A percentile compares a stretch with the other conserved stretches of the same genome.
These are phyloP conservation scores for Silene noctiflora DNA, from an alignment of 179 eudicot species.

Conservation along the genomic window DNA sequence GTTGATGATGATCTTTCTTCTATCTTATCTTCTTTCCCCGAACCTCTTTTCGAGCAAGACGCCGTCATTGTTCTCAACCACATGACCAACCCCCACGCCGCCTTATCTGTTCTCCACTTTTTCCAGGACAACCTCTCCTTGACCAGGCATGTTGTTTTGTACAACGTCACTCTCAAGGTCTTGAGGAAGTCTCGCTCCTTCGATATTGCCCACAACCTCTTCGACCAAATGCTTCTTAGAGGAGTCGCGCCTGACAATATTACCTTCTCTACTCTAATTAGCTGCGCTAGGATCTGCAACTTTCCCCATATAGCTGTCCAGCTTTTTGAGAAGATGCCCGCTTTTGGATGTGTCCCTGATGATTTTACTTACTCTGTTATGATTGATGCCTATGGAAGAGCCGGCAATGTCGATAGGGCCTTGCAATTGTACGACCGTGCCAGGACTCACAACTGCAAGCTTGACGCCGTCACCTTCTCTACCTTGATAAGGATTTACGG, in stretches of 20 bases:
- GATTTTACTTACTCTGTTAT: slow-evolving; percentile 70
- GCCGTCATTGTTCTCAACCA: slow-evolving; percentile 64
- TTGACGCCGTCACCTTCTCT: slow-evolving; percentile 67
- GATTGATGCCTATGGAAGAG: slow-evolving; percentile 82
- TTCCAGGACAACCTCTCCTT: slow-evolving; percentile 39
- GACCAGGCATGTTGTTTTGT: slow-evolving; percentile 49
- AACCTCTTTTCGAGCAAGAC: slow-evolving; percentile 54
- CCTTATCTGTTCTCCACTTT: slow-evolving; percentile 36
- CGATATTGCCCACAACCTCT: slow-evolving; percentile 56
- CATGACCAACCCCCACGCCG: slow-evolving; percentile 53
- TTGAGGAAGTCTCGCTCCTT: slow-evolving; percentile 62
- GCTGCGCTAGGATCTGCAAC: slow-evolving; percentile 65
- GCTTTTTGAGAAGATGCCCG: slow-evolving; percentile 81
- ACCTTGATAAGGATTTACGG: slow-evolving; percentile 73
- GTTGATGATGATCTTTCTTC: slow-evolving; percentile 44
- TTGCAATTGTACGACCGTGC: slow-evolving; percentile 77
- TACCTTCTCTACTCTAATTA: slow-evolving; percentile 80
- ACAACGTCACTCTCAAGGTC: slow-evolving; percentile 80
- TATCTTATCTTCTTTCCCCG: slow-evolving; percentile 36
- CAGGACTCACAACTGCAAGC: slow-evolving; percentile 62
- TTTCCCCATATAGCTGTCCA: slow-evolving; percentile 62
- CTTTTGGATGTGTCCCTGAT: slow-evolving; percentile 66
- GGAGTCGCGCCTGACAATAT: slow-evolving; percentile 72
- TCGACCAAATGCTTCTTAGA: slow-evolving; percentile 62
- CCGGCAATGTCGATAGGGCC: slow-evolving; percentile 69